phyloP scores from a whole-genome alignment of 305 asterid species.

The Salvia sclarea region DNA sequence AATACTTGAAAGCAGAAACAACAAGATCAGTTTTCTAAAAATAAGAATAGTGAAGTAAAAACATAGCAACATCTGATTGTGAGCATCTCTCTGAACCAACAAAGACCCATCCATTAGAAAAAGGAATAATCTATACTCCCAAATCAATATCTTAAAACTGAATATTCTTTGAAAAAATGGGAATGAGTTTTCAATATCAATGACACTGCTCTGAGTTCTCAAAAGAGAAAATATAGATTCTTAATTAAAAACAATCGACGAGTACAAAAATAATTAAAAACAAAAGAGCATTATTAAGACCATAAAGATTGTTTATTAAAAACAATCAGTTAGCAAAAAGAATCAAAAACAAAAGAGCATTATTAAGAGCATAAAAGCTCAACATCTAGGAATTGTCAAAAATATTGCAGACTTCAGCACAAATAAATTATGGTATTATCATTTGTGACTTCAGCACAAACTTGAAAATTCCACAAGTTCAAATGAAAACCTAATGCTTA shows the following conservation, averaged over 20 bases:
- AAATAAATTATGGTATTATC: too few species aligned
- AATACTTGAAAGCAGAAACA: neutral
- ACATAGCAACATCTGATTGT: neutral
- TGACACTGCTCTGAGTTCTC: neutral
- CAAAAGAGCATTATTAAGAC: neutral
- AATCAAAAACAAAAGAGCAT: neutral
- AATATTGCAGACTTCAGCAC: too few species aligned
- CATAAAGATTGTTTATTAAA: neutral
- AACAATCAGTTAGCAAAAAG: neutral
- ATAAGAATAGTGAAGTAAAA: neutral
- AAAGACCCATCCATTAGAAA: neutral
- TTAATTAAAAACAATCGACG: neutral
- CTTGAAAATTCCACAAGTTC: too few species aligned
- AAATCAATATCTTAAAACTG: too few species aligned
- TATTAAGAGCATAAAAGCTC: too few species aligned
- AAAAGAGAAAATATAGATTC: too few species aligned
- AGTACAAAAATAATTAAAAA: neutral
- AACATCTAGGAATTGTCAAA: too few species aligned
- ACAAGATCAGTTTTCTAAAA: too few species aligned
- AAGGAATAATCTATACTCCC: neutral
- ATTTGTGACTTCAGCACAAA: too few species aligned
- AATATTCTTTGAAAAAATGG: neutral
- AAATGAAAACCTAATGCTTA: too few species aligned
- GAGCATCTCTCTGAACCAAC: too few species aligned
- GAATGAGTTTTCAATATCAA: neutral